Conservation (phyloP, 2,329 filamentous ascomycete genomes). For the Onygenales sp. region DNA sequence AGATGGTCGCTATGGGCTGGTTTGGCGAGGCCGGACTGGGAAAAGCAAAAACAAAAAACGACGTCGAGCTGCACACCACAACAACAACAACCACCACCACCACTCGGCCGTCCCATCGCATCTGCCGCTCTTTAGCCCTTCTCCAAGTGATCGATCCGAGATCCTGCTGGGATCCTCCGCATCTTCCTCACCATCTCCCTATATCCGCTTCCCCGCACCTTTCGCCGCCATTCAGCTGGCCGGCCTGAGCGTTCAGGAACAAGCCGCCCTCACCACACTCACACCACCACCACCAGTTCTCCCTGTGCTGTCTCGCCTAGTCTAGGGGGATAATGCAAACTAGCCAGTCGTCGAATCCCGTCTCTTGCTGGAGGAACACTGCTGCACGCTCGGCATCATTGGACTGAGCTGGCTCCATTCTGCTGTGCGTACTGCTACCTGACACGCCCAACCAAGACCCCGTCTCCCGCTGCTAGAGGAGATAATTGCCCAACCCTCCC, state of each 20-base stretch:
- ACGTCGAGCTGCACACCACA: no score
- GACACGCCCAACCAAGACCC: constrained; percentile 1
- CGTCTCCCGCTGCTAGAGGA: background rate
- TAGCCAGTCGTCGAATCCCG: background rate
- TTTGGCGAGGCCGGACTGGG: no score
- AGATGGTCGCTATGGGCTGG: no score
- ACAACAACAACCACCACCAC: background rate
- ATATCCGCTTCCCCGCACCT: background rate
- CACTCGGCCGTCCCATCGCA: background rate
- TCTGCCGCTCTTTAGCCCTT: background rate
- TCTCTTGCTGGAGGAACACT: background rate
- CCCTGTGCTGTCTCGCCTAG: background rate
- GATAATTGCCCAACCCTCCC: background rate
- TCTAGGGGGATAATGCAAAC: background rate
- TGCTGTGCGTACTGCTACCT: constrained; percentile 3
- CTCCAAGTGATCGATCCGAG: no score
- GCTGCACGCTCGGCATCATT: background rate
- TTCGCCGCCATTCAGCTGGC: background rate
- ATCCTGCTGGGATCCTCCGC: background rate
- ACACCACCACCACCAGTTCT: background rate
- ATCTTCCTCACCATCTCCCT: background rate
- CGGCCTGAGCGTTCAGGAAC: background rate
- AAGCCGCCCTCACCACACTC: background rate
- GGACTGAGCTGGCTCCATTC: background rate
- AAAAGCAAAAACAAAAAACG: no score